Conservation (phyloP, 2,329 filamentous ascomycete genomes). For the Nannizziopsis barbatae region DNA sequence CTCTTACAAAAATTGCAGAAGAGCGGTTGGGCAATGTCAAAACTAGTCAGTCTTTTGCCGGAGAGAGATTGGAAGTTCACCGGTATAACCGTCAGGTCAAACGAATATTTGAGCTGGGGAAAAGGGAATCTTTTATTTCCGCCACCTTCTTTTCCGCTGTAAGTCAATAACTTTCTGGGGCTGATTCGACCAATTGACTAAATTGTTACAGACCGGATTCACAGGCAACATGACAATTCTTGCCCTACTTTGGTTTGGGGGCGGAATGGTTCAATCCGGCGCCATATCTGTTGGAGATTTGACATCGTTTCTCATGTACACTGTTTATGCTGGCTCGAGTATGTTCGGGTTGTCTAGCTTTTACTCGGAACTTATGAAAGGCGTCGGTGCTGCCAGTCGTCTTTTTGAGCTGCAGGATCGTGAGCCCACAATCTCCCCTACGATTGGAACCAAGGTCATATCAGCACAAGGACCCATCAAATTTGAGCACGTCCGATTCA, state of each 20-base stretch:
- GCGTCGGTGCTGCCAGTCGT: conserved; percentile 88
- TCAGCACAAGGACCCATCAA: conserved; percentile 82
- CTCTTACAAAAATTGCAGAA: conserved; percentile 91
- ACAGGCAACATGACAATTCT: conserved; percentile 95
- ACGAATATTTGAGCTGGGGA: conserved; percentile 82
- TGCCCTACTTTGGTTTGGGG: conserved; percentile 78
- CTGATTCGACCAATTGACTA: not conserved
- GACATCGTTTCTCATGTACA: conserved; percentile 98
- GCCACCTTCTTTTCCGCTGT: conserved; percentile 73
- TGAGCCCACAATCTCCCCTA: conserved; percentile 73
- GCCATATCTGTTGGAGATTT: conserved; percentile 82
- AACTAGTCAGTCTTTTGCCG: conserved; percentile 91
- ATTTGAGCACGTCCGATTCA: conserved; percentile 76
- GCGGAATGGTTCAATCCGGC: conserved; percentile 76
- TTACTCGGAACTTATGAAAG: conserved; percentile 98
- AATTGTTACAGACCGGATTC: conserved; percentile 58
- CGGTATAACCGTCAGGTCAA: conserved; percentile 89
- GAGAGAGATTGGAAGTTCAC: conserved; percentile 77
- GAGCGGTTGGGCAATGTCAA: conserved; percentile 95
- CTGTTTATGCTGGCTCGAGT: conserved; percentile 72
- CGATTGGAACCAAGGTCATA: conserved; percentile 63
- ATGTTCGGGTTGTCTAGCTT: conserved; percentile 91
- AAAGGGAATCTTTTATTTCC: conserved; percentile 73
- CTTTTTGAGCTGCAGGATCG: conserved; percentile 94
- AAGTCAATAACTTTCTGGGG: conserved; percentile 15